These are phyloP conservation scores for Zygosaccharomyces pseudorouxii DNA, from an alignment of 805 yeast genomes.

Conservation along the genomic window DNA sequence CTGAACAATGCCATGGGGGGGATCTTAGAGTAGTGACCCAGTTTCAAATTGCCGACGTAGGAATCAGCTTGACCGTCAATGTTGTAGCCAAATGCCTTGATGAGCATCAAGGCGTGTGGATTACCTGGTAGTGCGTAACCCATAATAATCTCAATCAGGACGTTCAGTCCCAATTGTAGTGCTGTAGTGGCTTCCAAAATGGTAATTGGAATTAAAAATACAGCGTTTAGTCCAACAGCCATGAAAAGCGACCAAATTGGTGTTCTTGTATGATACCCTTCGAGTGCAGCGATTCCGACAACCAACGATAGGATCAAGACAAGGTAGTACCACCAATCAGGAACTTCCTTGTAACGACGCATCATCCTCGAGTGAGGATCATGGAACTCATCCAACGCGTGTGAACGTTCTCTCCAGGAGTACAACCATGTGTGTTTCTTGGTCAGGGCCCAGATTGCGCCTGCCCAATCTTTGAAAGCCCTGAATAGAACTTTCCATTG, in stretches of 20 bases:
- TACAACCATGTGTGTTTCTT: constrained; percentile 15
- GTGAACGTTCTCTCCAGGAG: constrained; percentile 34
- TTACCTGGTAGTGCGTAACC: constrained; percentile 56
- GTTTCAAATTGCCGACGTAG: constrained; percentile 52
- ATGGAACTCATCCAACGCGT: constrained; percentile 28
- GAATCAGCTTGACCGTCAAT: constrained; percentile 61
- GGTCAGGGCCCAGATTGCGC: constrained; percentile 13
- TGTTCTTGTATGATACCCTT: constrained; percentile 43
- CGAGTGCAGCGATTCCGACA: constrained; percentile 37
- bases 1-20: constrained; percentile 58
- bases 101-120: constrained; percentile 48
- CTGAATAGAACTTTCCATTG: constrained; percentile 42
- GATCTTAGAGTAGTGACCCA: constrained; percentile 54
- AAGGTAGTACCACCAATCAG: constrained; percentile 56
- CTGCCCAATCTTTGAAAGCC: constrained; percentile 34
- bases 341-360: constrained; percentile 55
- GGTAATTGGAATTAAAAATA: constrained; percentile 56
- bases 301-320: constrained; percentile 42
- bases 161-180: constrained; percentile 46
- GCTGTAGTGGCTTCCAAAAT: constrained; percentile 67
- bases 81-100: constrained; percentile 52
- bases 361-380: constrained; percentile 59
- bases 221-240: constrained; percentile 44
- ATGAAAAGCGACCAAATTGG: constrained; percentile 60
- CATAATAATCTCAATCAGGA: constrained; percentile 51